Base-by-base conservation (phyloP, 2,329 filamentous ascomycete species). In the Aurifilum marmelostoma region DNA sequence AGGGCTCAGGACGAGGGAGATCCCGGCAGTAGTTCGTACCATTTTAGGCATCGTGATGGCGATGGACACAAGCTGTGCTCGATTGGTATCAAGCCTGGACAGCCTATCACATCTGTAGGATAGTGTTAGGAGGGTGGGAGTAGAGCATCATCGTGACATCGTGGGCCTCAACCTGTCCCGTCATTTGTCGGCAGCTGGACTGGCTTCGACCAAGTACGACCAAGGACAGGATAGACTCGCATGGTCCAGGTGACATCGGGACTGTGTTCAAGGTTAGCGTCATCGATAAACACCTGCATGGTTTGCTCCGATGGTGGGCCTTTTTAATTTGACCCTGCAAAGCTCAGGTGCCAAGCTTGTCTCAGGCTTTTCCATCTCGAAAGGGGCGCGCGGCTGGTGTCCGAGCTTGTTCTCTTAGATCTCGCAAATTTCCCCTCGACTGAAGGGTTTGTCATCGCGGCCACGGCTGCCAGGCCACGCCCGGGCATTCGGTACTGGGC, bases 261-360 rank as follows among this genome's bases (percentile, higher is more conserved):
- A 8, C 7, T n/a, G 56, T 37, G 29, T 59, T 37, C 56, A n/a
- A 37, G 56, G 56, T 59, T 59, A 59, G 56, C 56, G 29, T 27
- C 52, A 29, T 65, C 47, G 34, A 65, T n/a, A 41, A 34, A 39
- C 27, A 24, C 21, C 63, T 47, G 52, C 41, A 63, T 50, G 61
- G 41, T 52, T 52, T 52, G 62, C 62, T 52, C 47, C 62, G 41
- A 37, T 14, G 59, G 62, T 64, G 62, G 62, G 52, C 37, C 62
- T 52, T 29, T 6, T 52, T 54, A 32, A 52, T 65, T 56, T 65
- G 47, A 34, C 63, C 14, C 5, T 58, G 63, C 63, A 56, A 12
- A 65, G 32, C 32, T 62, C 32, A 37, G n/a, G n/a, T 18, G 34
- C 59, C 24, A 54, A 58, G n/a, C 37, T 24, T 65, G 50, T 58